Percentiles rank a stretch among this genome's conserved stretches.
phyloP scores from a whole-genome alignment of 352 stramenopile genomes.

The Globisporangium nunn region DNA sequence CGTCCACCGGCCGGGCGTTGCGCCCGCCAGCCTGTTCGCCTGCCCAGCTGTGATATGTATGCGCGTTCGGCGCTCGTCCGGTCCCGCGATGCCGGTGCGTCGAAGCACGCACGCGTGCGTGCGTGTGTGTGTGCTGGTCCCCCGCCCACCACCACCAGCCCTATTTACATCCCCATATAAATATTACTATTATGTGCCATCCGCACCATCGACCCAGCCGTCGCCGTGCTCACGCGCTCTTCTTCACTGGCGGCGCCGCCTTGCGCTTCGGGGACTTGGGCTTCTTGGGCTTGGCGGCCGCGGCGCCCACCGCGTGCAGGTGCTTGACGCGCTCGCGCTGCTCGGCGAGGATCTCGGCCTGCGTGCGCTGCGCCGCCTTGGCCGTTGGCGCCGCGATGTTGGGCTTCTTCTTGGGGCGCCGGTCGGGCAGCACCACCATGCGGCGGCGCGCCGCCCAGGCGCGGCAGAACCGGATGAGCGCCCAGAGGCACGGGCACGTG shows the following conservation, averaged over 20 bases:
- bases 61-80: too few relatives aligned
- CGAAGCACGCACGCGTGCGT: neutral
- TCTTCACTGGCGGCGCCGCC: conserved; percentile 37
- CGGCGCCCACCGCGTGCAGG: conserved; percentile 50
- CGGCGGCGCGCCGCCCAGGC: conserved; percentile 41
- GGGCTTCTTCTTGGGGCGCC: conserved; percentile 66
- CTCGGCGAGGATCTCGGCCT: conserved; percentile 71
- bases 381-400: conserved; percentile 61
- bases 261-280: conserved; percentile 64
- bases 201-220: conserved; percentile 22
- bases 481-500: conserved; percentile 76
- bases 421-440: conserved; percentile 58
- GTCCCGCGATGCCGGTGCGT: neutral
- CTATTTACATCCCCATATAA: conserved; percentile 81
- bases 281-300: conserved; percentile 37
- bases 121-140: neutral
- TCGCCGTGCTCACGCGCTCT: conserved; percentile 14
- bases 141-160: neutral
- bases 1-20: too few relatives aligned
- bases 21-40: too few relatives aligned
- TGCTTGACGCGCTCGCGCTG: conserved; percentile 61
- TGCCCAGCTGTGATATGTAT: neutral
- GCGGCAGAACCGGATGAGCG: conserved; percentile 68
- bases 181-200: conserved; percentile 50
- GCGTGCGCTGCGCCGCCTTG: conserved; percentile 53